Evolutionary conservation across 2,329 filamentous ascomycete species (phyloP).

Genomic region (Pezicula radicicola): DNA sequence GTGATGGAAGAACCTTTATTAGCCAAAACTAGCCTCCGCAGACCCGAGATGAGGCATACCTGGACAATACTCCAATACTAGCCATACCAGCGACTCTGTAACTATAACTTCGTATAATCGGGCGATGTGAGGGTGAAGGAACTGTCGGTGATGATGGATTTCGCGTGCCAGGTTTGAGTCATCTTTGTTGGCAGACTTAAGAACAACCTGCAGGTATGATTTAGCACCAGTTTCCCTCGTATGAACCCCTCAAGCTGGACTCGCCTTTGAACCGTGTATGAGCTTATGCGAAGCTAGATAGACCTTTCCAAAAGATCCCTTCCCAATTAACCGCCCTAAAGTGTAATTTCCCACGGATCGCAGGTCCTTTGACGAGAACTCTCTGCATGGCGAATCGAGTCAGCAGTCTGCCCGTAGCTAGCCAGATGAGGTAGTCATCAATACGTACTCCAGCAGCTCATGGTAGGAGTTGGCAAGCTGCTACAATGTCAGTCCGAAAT

Average conservation of each 20-base stretch:
- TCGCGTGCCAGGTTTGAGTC: conserved; percentile 95
- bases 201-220: conserved; percentile 68
- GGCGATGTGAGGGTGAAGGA: conserved; percentile 95
- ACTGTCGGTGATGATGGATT: conserved; percentile 97
- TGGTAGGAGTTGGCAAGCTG: conserved; percentile 97
- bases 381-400: conserved; percentile 50
- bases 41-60: conserved; percentile 47
- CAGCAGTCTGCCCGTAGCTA: conserved; percentile 10
- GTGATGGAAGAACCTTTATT: conserved; percentile 17
- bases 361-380: conserved; percentile 90
- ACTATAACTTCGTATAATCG: conserved; percentile 97
- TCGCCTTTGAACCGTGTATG: conserved; percentile 94
- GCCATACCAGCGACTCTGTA: conserved; percentile 91
- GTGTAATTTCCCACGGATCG: conserved; percentile 93
- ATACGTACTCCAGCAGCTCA: conserved; percentile 83
- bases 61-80: conserved; percentile 94
- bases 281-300: conserved; percentile 96
- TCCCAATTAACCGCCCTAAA: conserved; percentile 88
- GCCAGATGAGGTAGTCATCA: background rate
- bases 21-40: conserved; percentile 16
- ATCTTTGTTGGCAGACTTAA: conserved; percentile 96
- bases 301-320: conserved; percentile 97
- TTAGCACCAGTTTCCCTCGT: conserved; percentile 5
- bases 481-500: conserved; percentile 32
- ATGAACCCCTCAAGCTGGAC: conserved; percentile 17